Conservation (phyloP, 2,329 filamentous ascomycete genomes). For the Cercospora sp. region DNA sequence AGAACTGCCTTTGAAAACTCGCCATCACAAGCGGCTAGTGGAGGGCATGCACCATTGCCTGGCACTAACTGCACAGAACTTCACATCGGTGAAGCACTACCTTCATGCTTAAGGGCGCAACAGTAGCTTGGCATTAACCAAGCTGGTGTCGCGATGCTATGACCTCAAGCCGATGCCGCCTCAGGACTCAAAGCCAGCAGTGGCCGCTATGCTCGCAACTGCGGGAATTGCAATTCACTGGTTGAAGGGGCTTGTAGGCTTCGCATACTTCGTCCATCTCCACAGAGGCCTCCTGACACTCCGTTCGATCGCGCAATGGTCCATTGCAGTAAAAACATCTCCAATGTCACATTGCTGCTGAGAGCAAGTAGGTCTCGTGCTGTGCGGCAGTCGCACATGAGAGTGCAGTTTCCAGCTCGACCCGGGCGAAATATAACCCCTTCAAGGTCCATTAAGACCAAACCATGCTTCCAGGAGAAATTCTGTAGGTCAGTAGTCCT, state of each 20-base stretch:
- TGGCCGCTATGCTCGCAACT: not conserved
- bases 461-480: not conserved
- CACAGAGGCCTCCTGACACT: not conserved
- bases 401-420: not conserved
- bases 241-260: not conserved
- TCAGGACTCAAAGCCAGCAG: not conserved
- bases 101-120: not conserved
- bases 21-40: not conserved
- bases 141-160: not conserved
- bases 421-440: not conserved
- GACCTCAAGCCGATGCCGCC: not conserved
- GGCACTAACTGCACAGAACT: not conserved
- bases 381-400: not conserved
- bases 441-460: not conserved
- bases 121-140: not conserved
- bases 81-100: not conserved
- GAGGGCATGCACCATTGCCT: not conserved
- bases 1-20: not conserved
- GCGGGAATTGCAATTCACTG: not conserved
- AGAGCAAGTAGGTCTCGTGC: not conserved
- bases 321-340: not conserved
- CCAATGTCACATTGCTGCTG: not conserved
- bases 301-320: no score
- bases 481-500: not conserved
- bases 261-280: not conserved